Evolutionary conservation across 2,329 filamentous ascomycete genomes (phyloP).

Genomic region (Fusarium mexicanum): DNA sequence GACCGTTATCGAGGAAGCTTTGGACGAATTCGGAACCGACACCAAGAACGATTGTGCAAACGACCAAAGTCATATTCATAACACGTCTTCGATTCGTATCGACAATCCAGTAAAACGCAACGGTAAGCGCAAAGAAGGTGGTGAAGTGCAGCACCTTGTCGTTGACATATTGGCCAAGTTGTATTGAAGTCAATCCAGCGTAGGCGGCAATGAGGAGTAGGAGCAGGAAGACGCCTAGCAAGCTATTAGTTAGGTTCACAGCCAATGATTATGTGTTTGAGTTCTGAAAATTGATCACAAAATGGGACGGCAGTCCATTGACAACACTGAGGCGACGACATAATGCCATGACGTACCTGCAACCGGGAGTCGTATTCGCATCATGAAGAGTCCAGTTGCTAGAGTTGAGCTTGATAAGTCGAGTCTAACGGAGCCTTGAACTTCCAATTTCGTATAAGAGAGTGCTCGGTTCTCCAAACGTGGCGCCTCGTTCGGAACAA

Average conservation of each 20-base stretch:
- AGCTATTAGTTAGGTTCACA: conserved; percentile 10
- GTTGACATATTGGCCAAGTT: conserved; percentile 70
- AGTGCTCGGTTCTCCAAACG: background rate
- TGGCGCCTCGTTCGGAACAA: background rate
- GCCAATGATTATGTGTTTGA: background rate
- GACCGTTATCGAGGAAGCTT: conserved; percentile 76
- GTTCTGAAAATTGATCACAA: background rate
- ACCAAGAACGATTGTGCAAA: conserved; percentile 78
- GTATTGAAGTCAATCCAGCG: conserved; percentile 76
- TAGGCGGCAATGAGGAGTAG: conserved; percentile 82
- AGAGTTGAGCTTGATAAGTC: background rate
- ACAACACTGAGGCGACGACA: background rate
- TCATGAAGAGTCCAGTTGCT: conserved; percentile 48
- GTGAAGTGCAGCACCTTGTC: conserved; percentile 90
- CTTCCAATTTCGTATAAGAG: background rate
- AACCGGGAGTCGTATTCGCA: conserved; percentile 90
- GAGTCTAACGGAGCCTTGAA: background rate
- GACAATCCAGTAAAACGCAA: conserved; percentile 95
- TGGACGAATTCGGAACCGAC: conserved; percentile 82
- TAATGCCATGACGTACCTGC: conserved; percentile 69
- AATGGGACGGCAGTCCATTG: background rate
- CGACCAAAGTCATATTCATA: conserved; percentile 81
- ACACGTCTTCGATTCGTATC: conserved; percentile 89
- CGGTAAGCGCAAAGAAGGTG: conserved; percentile 89
- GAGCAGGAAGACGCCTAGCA: conserved; percentile 71